These are phyloP conservation scores for Saturnispora silvae DNA, from an alignment of 805 yeast genomes.

Conservation along the genomic window DNA sequence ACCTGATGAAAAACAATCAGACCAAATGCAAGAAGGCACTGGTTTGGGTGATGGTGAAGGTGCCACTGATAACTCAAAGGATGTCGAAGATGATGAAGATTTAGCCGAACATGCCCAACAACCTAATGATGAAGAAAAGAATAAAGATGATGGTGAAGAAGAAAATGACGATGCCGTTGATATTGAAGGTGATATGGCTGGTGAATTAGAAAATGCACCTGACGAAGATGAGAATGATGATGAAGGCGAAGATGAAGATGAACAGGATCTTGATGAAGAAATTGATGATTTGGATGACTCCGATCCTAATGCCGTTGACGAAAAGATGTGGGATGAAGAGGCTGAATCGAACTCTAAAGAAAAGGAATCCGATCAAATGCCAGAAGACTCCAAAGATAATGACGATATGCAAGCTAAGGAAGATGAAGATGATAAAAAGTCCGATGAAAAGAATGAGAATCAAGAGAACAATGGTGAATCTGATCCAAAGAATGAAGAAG, in stretches of 20 bases:
- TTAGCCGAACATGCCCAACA: constrained; percentile 64
- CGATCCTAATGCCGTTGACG: constrained; percentile 93
- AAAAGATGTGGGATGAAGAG: constrained; percentile 97
- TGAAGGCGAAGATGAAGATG: constrained; percentile 39
- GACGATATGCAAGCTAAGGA: constrained; percentile 27
- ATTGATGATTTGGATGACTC: constrained; percentile 80
- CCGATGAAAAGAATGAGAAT: constrained; percentile 26
- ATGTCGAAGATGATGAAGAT: constrained; percentile 87
- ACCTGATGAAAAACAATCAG: constrained; percentile 47
- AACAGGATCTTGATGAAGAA: constrained; percentile 78
- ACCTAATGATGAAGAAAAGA: constrained; percentile 62
- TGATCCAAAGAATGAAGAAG: constrained; percentile 28
- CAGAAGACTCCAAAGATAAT: constrained; percentile 42
- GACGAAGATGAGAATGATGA: constrained; percentile 45
- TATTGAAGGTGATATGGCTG: constrained; percentile 96
- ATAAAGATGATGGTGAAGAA: constrained; percentile 53
- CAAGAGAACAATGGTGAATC: constrained; percentile 29
- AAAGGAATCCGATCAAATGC: constrained; percentile 66
- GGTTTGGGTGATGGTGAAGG: constrained; percentile 86
- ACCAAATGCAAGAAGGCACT: constrained; percentile 69
- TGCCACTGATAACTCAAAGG: constrained; percentile 68
- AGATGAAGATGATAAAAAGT: constrained; percentile 25
- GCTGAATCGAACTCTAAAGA: constrained; percentile 67
- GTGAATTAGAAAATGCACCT: constrained; percentile 72
- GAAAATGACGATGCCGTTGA: constrained; percentile 84